phyloP scores from a whole-genome alignment of 2,329 filamentous ascomycete species.

The Beauveria sp. region DNA sequence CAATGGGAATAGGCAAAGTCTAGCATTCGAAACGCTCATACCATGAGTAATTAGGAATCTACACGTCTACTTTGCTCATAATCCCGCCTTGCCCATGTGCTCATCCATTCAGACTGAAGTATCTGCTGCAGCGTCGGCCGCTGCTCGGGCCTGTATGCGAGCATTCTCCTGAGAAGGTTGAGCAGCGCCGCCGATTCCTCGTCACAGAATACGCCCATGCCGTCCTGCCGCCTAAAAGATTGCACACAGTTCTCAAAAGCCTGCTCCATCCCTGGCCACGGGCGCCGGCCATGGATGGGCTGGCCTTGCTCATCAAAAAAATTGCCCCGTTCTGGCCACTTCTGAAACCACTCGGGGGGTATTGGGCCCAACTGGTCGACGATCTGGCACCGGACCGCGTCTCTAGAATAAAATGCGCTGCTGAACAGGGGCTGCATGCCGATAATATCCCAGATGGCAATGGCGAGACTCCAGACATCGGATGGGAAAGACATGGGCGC shows the following conservation, averaged over 20 bases:
- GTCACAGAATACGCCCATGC: neutral
- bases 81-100: constrained; percentile 16
- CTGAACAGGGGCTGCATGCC: constrained; percentile 7
- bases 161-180: constrained; percentile 10
- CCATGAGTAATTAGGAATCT: too few relatives aligned
- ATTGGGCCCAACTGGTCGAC: constrained; percentile 11
- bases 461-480: constrained; percentile 5
- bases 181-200: constrained; percentile 11
- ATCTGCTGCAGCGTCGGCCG: constrained; percentile 5
- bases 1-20: too few relatives aligned
- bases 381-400: neutral
- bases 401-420: neutral
- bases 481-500: neutral
- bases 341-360: constrained; percentile 4
- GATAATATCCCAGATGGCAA: neutral
- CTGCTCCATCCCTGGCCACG: neutral
- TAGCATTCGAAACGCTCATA: too few relatives aligned
- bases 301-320: constrained; percentile 1
- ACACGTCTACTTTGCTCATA: too few relatives aligned
- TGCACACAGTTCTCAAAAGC: constrained; percentile 11
- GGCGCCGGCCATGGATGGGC: neutral
- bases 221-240: constrained; percentile 2
- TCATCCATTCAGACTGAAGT: constrained; percentile 13
- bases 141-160: constrained; percentile 8
- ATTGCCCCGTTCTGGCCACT: neutral